Percentiles rank a stretch among this genome's conserved stretches.
These are phyloP conservation scores for Pleurotus djamor DNA, from an alignment of 768 basidiomycete species.

Conservation along the genomic window DNA sequence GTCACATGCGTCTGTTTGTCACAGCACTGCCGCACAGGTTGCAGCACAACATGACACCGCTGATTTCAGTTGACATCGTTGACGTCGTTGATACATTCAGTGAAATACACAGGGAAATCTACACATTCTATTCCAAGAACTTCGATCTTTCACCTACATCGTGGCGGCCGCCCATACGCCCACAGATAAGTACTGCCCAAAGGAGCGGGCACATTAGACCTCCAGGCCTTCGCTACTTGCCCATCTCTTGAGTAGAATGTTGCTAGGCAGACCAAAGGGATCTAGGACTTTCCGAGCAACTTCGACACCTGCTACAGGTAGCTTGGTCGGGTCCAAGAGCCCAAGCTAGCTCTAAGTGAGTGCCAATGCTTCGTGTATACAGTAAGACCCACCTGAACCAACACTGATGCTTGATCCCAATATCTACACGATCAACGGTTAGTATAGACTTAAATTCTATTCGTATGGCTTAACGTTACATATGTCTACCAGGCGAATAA, in stretches of 20 bases:
- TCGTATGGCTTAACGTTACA: not conserved
- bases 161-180: too few relatives aligned
- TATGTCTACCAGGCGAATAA: not conserved
- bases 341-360: conserved; percentile 2
- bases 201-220: not conserved
- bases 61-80: too few relatives aligned
- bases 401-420: conserved; percentile 8
- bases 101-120: too few relatives aligned
- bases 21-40: too few relatives aligned
- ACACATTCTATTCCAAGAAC: too few relatives aligned
- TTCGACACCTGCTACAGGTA: conserved; percentile 2
- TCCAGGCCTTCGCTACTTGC: conserved; percentile 4
- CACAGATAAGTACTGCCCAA: too few relatives aligned
- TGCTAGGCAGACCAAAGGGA: conserved; percentile 6
- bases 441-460: not conserved
- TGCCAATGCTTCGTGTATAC: not conserved
- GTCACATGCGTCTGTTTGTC: too few relatives aligned
- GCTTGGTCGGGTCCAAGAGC: conserved; percentile 3
- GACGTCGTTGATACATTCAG: too few relatives aligned
- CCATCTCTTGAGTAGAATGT: conserved; percentile 1
- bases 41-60: too few relatives aligned
- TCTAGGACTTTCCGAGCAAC: conserved; percentile 6
- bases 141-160: too few relatives aligned
- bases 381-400: not conserved
- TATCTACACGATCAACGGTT: not conserved